Percentiles rank a stretch among this genome's conserved stretches.
Conservation (phyloP, 768 basidiomycete species). For the Clavaria fumosa region DNA sequence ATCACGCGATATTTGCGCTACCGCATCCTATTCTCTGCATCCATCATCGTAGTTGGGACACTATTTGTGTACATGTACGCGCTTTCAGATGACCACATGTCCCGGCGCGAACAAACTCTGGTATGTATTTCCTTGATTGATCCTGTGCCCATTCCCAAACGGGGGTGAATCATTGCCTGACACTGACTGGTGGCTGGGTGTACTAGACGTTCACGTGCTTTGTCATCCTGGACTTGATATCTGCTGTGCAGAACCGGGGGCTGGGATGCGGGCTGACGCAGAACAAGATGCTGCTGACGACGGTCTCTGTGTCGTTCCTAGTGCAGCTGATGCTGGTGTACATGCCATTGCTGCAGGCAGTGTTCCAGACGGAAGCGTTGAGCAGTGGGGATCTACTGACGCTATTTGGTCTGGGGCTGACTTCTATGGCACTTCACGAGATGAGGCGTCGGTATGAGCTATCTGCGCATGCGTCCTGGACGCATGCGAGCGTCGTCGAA, state of each 20-base stretch:
- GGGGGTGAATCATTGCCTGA: too few relatives aligned
- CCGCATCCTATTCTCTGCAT: conserved; percentile 85
- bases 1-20: conserved; percentile 58
- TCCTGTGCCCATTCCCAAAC: conserved; percentile 1
- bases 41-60: conserved; percentile 81
- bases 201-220: conserved; percentile 91
- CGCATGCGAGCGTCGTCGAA: conserved; percentile 34
- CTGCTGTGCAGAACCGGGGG: conserved; percentile 88
- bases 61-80: conserved; percentile 78
- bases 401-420: conserved; percentile 49
- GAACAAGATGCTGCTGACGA: conserved; percentile 82
- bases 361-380: conserved; percentile 90
- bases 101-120: conserved; percentile 90
- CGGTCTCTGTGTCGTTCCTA: conserved; percentile 74
- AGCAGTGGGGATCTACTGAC: conserved; percentile 49
- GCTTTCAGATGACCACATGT: conserved; percentile 69
- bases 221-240: conserved; percentile 92
- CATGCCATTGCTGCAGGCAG: conserved; percentile 74
- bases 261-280: conserved; percentile 69
- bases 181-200: too few relatives aligned
- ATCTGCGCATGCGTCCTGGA: conserved; percentile 35
- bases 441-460: conserved; percentile 66
- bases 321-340: conserved; percentile 81
- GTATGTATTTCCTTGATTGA: conserved; percentile 37
- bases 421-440: conserved; percentile 64